Base-by-base conservation (phyloP, 352 stramenopile genomes). In the Phytophthora capsici region DNA sequence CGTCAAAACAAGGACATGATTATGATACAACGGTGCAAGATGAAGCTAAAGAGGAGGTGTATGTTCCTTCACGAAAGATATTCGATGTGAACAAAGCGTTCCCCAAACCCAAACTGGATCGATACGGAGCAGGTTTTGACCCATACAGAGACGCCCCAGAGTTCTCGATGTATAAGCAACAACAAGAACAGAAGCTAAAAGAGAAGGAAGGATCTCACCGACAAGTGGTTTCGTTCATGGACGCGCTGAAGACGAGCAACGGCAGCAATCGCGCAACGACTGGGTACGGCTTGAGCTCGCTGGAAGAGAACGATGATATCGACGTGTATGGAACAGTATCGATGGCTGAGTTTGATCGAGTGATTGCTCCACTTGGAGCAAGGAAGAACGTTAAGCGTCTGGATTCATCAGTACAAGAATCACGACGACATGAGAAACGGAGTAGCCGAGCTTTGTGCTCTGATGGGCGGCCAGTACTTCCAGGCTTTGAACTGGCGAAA, bases 221-320 rank as follows among this genome's bases (percentile, higher is more conserved):
- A 17, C 73, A 90, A 23, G 48, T 92, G 10, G 70, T 95, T 17
- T 90, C 84, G n/a, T 94, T 95, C 57, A 65, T 83, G 0, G 84
- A 93, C 25, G 84, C 85, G 6, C 80, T 95, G 32, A 77, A 82
- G 36, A 57, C 40, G 4, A 69, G 55, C 2, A 66, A 62, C 19
- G 77, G 75, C 14, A 80, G 59, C 32, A 76, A 78, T 58, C 63
- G 53, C n/a, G 68, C 59, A 3, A 70, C 74, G 0, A 88, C 67
- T 32, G 80, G 59, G 5, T 92, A 90, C 46, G 88, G 88, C 16
- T 59, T 96, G 3, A 83, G 88, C 59, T 83, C 88, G 2, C 63
- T 96, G 8, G 88, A 96, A 58, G 88, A 96, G 40, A 88, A 93
- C 49, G 86, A 96, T 54, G 88, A 96, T 38, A 32, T 94, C 1